phyloP scores from a whole-genome alignment of 2,329 filamentous ascomycete species.

The Stachybotrys echinatus region DNA sequence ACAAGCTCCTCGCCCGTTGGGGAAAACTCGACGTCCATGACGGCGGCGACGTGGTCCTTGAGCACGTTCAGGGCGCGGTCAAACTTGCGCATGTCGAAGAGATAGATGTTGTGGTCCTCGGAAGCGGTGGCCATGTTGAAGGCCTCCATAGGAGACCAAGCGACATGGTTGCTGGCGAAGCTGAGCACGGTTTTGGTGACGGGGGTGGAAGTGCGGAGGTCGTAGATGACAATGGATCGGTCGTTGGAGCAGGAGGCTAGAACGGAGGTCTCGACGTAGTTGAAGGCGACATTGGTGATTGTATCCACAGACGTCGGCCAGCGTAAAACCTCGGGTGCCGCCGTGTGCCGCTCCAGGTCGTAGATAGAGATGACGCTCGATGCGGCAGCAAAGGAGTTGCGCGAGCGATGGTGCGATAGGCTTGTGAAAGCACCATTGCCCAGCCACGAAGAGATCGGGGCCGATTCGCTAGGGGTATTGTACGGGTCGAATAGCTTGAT shows the following conservation, averaged over 20 bases:
- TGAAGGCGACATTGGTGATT: conserved; percentile 83
- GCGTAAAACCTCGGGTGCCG: conserved; percentile 73
- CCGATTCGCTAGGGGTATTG: conserved; percentile 59
- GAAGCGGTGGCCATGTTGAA: conserved; percentile 92
- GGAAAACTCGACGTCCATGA: conserved; percentile 95
- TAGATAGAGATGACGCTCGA: conserved; percentile 81
- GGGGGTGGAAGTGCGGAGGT: conserved; percentile 80
- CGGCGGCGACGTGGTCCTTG: conserved; percentile 82
- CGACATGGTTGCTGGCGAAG: conserved; percentile 76
- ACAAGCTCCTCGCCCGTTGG: conserved; percentile 93
- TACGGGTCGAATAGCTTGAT: conserved; percentile 93
- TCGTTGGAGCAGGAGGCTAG: conserved; percentile 82
- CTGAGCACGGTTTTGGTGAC: conserved; percentile 76
- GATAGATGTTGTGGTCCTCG: conserved; percentile 83
- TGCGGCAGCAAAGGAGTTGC: conserved; percentile 73
- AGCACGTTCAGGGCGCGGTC: conserved; percentile 82
- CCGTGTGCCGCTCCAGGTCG: conserved; percentile 75
- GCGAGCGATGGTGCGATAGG: conserved; percentile 74
- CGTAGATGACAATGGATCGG: conserved; percentile 83
- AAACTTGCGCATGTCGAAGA: conserved; percentile 94
- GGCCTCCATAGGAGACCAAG: conserved; percentile 95
- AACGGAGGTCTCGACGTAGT: conserved; percentile 89
- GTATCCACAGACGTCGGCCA: conserved; percentile 91
- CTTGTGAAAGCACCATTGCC: conserved; percentile 78
- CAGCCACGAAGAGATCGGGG: conserved; percentile 80